Conservation (phyloP, 306 rosid genomes). For the Gleditsia sinensis region DNA sequence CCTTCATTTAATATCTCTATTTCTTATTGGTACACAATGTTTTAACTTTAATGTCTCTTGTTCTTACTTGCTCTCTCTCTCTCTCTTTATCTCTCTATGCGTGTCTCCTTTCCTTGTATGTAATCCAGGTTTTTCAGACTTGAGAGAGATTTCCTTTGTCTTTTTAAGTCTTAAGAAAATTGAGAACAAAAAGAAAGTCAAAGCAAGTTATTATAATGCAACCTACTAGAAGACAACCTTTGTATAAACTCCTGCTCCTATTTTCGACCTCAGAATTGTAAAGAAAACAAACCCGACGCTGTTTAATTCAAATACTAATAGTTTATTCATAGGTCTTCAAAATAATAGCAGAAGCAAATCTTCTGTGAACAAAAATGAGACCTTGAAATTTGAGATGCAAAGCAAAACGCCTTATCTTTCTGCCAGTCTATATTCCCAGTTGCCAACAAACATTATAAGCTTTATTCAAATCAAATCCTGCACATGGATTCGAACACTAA, state of each 20-base stretch:
- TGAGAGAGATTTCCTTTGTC: conserved; percentile 47
- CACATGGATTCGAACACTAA: conserved; percentile 50
- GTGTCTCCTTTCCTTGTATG: conserved; percentile 29
- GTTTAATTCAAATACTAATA: background rate
- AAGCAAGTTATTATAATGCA: conserved; percentile 21
- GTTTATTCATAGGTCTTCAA: background rate
- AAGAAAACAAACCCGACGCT: background rate
- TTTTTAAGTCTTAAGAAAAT: conserved; percentile 25
- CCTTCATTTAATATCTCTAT: conserved; percentile 35
- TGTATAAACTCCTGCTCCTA: background rate
- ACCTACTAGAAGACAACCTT: conserved; percentile 35
- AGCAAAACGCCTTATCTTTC: background rate
- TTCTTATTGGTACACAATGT: conserved; percentile 11
- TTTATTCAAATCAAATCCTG: conserved; percentile 23
- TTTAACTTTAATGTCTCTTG: conserved; percentile 32
- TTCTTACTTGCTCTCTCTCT: conserved; percentile 35
- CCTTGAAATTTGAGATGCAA: conserved; percentile 43
- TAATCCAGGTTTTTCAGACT: conserved; percentile 19
- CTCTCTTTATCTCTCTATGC: conserved; percentile 9
- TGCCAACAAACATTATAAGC: conserved; percentile 35
- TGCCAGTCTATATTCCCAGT: conserved; percentile 16
- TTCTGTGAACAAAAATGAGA: conserved; percentile 36
- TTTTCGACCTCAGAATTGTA: background rate
- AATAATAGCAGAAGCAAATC: too few relatives aligned
- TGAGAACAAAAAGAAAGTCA: conserved; percentile 20